Percentiles rank a stretch among this genome's conserved stretches.
phyloP scores from a whole-genome alignment of 2,329 filamentous ascomycete species.

The Fusarium neocosmosporiellum region DNA sequence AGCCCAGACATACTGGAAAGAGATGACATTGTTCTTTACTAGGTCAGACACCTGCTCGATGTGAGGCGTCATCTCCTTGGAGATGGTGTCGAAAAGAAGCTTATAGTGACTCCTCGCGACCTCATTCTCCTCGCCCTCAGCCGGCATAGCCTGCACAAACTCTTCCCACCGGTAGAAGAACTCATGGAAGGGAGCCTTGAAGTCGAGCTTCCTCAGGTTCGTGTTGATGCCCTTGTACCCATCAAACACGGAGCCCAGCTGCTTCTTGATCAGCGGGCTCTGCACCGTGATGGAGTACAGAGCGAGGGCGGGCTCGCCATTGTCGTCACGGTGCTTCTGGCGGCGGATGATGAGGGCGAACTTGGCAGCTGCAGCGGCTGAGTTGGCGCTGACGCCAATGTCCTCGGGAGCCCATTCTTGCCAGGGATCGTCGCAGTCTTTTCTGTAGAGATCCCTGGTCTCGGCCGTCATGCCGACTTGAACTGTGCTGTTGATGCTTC shows the following conservation, averaged over 20 bases:
- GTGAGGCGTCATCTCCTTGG: constrained; percentile 3
- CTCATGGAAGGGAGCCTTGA: constrained; percentile 13
- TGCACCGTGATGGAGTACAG: constrained; percentile 12
- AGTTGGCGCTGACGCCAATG: neutral
- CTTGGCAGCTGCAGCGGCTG: neutral
- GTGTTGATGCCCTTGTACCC: constrained; percentile 8
- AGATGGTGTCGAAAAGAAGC: constrained; percentile 2
- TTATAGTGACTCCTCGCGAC: neutral
- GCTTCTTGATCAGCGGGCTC: constrained; percentile 6
- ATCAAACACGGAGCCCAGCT: neutral
- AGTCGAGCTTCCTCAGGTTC: constrained; percentile 10
- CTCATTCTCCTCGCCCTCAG: accelerated
- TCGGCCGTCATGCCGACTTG: constrained; percentile 1
- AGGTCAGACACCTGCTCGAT: constrained; percentile 10
- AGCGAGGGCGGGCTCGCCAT: neutral
- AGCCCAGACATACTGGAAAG: constrained; percentile 16
- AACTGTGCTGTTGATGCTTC: neutral
- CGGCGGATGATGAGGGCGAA: constrained; percentile 13
- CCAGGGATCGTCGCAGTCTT: neutral
- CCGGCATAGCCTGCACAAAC: neutral
- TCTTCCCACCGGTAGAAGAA: constrained; percentile 15
- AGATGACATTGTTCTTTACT: neutral
- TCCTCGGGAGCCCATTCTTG: neutral
- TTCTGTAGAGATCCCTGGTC: constrained; percentile 4
- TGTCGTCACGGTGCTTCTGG: neutral